Evolutionary conservation across 1,284 basidiomycete genomes (phyloP).

Genomic region (Anthracocystis walkeri): DNA sequence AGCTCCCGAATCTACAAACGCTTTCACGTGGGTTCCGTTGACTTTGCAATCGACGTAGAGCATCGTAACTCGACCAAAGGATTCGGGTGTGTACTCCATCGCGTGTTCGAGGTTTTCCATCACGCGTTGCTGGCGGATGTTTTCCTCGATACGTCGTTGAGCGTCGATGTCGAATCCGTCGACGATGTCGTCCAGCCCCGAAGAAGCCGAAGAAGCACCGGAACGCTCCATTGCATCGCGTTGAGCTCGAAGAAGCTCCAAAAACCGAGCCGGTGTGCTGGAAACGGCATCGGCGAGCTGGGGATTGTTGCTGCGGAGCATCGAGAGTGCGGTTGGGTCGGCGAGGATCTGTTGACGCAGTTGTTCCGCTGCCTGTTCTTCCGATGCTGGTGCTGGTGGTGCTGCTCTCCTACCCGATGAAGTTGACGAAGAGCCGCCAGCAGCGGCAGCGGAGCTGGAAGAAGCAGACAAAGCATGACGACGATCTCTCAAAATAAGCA

Average conservation of each 20-base stretch:
- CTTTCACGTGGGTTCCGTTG: constrained; percentile 88
- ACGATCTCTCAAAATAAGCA: constrained; percentile 50
- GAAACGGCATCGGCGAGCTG: constrained; percentile 42
- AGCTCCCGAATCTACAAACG: constrained; percentile 97
- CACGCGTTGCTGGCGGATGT: constrained; percentile 88
- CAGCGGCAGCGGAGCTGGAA: background rate
- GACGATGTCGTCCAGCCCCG: constrained; percentile 58
- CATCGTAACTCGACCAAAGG: constrained; percentile 95
- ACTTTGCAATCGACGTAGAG: constrained; percentile 87
- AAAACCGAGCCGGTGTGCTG: constrained; percentile 25
- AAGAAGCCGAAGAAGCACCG: constrained; percentile 73
- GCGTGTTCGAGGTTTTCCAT: constrained; percentile 74
- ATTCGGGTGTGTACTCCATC: constrained; percentile 77
- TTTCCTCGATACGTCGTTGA: constrained; percentile 92
- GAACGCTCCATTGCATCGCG: constrained; percentile 68
- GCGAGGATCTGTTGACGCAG: constrained; percentile 88
- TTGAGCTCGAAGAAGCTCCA: constrained; percentile 41
- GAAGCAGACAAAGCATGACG: constrained; percentile 5
- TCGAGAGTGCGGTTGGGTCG: constrained; percentile 81
- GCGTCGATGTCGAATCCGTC: constrained; percentile 86
- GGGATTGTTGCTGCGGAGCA: constrained; percentile 74
- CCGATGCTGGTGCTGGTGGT: constrained; percentile 71
- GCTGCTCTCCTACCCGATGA: background rate
- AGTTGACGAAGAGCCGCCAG: background rate
- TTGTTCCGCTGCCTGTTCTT: constrained; percentile 83